Conservation (phyloP, 805 yeast genomes). For the Blastobotrys attinorum region DNA sequence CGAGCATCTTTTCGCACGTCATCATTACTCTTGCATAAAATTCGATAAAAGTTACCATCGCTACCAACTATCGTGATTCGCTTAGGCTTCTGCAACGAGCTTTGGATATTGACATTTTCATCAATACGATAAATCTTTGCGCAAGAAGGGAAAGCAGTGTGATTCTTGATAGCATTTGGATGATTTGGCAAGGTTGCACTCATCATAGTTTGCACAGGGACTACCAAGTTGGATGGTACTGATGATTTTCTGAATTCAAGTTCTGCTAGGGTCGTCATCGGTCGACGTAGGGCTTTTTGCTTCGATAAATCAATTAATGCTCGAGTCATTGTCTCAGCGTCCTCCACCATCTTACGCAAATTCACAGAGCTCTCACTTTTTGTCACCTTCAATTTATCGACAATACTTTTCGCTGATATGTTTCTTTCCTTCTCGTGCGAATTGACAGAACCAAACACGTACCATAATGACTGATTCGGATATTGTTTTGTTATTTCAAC, state of each 20-base stretch:
- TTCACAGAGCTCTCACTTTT: background rate
- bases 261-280: slow-evolving; percentile 5
- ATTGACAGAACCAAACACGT: slow-evolving; percentile 59
- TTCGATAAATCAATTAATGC: slow-evolving; percentile 2
- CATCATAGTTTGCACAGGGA: slow-evolving; percentile 67
- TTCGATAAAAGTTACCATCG: slow-evolving; percentile 63
- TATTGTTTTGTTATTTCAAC: slow-evolving; percentile 51
- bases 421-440: slow-evolving; percentile 45
- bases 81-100: slow-evolving; percentile 83
- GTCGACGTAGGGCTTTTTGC: no score
- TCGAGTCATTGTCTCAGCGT: background rate
- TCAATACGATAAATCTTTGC: slow-evolving; percentile 39
- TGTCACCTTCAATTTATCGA: slow-evolving; percentile 23
- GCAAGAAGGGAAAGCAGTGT: slow-evolving; percentile 38
- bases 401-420: slow-evolving; percentile 38
- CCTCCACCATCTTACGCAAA: background rate
- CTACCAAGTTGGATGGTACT: slow-evolving; percentile 49
- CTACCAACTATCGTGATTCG: slow-evolving; percentile 69
- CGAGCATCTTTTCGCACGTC: slow-evolving; percentile 95
- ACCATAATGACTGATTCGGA: slow-evolving; percentile 85
- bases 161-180: slow-evolving; percentile 34
- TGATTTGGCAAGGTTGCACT: slow-evolving; percentile 55
- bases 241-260: slow-evolving; percentile 34
- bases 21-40: slow-evolving; percentile 79
- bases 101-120: slow-evolving; percentile 58